Percentiles rank a stretch among this genome's conserved stretches.
Conservation (phyloP, 108 stramenopile genomes). For the Cyclotella cryptica region DNA sequence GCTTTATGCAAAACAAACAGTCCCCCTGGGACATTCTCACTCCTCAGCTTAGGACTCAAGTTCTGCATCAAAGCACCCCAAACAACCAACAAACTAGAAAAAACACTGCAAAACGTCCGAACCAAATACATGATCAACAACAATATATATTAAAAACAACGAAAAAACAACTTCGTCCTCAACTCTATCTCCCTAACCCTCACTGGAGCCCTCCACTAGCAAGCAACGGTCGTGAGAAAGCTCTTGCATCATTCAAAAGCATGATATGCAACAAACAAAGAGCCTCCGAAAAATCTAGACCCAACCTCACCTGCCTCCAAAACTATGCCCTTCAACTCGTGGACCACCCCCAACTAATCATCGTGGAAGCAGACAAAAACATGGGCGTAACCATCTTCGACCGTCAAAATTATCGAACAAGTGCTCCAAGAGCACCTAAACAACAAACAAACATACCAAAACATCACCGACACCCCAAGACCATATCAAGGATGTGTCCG, state of each 20-base stretch:
- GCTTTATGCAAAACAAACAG: background rate
- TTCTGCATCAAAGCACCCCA: background rate
- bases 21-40: conserved; percentile 1
- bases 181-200: background rate
- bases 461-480: background rate
- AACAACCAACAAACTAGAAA: background rate
- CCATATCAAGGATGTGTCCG: too few relatives aligned
- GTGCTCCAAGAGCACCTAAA: background rate
- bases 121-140: background rate
- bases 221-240: background rate
- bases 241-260: background rate
- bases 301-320: too few relatives aligned
- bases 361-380: too few relatives aligned
- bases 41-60: background rate
- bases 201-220: background rate
- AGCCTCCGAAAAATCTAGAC: background rate
- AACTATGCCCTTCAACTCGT: too few relatives aligned
- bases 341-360: too few relatives aligned
- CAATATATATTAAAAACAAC: background rate
- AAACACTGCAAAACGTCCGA: background rate
- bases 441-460: too few relatives aligned
- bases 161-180: background rate
- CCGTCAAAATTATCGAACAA: background rate
- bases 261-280: background rate
- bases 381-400: background rate